A percentile compares a stretch with the other conserved stretches of the same genome.
Evolutionary conservation across 495 filamentous ascomycete genomes (phyloP).

Genomic region (Neurospora sp.): DNA sequence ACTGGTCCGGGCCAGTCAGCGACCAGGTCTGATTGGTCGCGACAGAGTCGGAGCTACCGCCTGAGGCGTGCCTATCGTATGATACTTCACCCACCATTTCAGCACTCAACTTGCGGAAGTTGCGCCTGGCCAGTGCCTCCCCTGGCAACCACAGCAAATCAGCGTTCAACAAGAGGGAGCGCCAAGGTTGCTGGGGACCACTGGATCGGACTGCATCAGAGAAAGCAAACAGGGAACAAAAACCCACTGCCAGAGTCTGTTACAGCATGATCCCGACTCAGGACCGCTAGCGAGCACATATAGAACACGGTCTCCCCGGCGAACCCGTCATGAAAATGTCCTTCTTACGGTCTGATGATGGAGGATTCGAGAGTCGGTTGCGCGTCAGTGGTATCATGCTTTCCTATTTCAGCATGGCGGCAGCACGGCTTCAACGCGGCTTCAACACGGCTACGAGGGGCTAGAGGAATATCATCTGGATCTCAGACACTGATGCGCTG

Average conservation of each 20-base stretch:
- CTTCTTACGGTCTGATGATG: background rate
- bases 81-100: no score
- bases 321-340: background rate
- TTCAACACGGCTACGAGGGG: background rate
- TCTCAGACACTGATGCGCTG: background rate
- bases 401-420: background rate
- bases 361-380: background rate
- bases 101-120: background rate
- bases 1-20: background rate
- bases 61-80: background rate
- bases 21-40: background rate
- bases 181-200: background rate
- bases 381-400: background rate
- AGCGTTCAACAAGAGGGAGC: background rate
- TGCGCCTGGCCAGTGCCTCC: background rate
- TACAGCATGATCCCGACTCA: background rate
- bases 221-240: background rate
- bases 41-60: background rate
- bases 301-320: background rate
- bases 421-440: background rate
- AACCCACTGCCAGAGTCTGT: background rate
- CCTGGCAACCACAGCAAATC: background rate
- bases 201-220: background rate
- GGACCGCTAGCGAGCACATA: background rate
- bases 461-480: background rate